Percentiles rank a stretch among this genome's conserved stretches.
Evolutionary conservation across 2,329 filamentous ascomycete species (phyloP).

Genomic region (Microsporum ferrugineum): DNA sequence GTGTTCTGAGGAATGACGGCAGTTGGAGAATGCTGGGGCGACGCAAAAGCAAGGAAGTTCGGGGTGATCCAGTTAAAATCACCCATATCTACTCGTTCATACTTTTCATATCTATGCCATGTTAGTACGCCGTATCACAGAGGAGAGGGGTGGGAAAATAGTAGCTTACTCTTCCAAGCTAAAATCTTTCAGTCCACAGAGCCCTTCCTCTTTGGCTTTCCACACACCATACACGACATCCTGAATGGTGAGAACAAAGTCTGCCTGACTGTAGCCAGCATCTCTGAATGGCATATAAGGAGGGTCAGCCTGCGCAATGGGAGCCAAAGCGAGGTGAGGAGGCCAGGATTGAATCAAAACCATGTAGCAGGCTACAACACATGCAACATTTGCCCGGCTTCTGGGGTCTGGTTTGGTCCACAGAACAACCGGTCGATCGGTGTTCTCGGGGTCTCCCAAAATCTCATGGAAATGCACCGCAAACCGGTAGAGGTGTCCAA

Average conservation of each 20-base stretch:
- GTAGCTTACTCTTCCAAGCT: conserved; percentile 68
- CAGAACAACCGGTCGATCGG: conserved; percentile 83
- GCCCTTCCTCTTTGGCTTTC: conserved; percentile 93
- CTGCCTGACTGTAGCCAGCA: conserved; percentile 94
- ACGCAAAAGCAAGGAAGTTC: conserved; percentile 90
- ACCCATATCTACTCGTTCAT: conserved; percentile 89
- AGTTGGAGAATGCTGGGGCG: conserved; percentile 71
- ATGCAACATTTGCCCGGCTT: conserved; percentile 82
- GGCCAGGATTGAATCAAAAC: conserved; percentile 96
- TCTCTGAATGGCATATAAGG: conserved; percentile 98
- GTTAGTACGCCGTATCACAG: conserved; percentile 1
- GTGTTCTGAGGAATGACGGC: conserved; percentile 61
- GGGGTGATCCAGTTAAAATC: conserved; percentile 99
- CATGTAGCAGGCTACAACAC: conserved; percentile 95
- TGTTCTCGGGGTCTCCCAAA: conserved; percentile 79
- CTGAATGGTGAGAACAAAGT: conserved; percentile 90
- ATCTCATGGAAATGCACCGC: conserved; percentile 94
- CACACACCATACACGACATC: conserved; percentile 97
- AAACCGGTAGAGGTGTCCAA: conserved; percentile 93
- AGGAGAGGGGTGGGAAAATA: not conserved
- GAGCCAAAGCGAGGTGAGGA: conserved; percentile 85
- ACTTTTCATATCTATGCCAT: conserved; percentile 64
- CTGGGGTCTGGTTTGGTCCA: conserved; percentile 88
- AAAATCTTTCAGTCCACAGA: conserved; percentile 86
- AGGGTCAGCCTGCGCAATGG: conserved; percentile 91